Conservation (phyloP, 352 stramenopile genomes). For the Pythium grandisporangium region DNA sequence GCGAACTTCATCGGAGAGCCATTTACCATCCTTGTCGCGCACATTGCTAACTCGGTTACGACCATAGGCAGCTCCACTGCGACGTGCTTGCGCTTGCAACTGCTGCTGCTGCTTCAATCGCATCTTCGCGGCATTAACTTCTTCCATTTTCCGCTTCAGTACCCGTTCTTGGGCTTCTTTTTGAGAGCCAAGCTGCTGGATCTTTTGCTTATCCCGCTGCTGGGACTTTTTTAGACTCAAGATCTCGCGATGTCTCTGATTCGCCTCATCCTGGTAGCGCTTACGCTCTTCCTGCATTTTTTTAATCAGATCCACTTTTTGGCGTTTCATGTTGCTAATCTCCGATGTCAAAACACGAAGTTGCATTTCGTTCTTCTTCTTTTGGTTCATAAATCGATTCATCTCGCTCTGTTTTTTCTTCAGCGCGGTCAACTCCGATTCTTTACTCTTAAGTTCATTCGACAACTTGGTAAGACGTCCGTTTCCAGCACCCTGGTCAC, state of each 20-base stretch:
- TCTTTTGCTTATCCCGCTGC: conserved; percentile 77
- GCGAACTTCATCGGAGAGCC: conserved; percentile 80
- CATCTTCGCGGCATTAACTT: conserved; percentile 69
- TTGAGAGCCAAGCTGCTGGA: conserved; percentile 66
- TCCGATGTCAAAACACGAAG: conserved; percentile 68
- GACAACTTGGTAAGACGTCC: conserved; percentile 56
- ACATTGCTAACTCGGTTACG: conserved; percentile 20
- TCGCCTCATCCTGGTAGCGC: conserved; percentile 75
- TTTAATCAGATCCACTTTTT: conserved; percentile 84
- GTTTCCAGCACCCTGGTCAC: conserved; percentile 37
- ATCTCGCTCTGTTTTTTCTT: conserved; percentile 82
- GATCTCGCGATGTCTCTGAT: conserved; percentile 68
- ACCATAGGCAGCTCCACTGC: conserved; percentile 45
- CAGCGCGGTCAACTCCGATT: conserved; percentile 54
- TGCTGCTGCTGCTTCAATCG: conserved; percentile 81
- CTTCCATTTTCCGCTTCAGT: conserved; percentile 84
- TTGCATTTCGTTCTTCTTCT: conserved; percentile 86
- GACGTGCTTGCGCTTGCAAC: conserved; percentile 54
- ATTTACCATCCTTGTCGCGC: conserved; percentile 43
- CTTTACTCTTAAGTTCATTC: conserved; percentile 70
- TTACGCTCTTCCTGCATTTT: conserved; percentile 85
- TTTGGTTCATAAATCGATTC: conserved; percentile 70
- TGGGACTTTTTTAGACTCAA: conserved; percentile 72
- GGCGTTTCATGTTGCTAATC: conserved; percentile 82
- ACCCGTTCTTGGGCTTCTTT: conserved; percentile 83